A percentile compares a stretch with the other conserved stretches of the same genome.
Conservation (phyloP, 2,329 filamentous ascomycete genomes). For the Cladobotryum protrusum region DNA sequence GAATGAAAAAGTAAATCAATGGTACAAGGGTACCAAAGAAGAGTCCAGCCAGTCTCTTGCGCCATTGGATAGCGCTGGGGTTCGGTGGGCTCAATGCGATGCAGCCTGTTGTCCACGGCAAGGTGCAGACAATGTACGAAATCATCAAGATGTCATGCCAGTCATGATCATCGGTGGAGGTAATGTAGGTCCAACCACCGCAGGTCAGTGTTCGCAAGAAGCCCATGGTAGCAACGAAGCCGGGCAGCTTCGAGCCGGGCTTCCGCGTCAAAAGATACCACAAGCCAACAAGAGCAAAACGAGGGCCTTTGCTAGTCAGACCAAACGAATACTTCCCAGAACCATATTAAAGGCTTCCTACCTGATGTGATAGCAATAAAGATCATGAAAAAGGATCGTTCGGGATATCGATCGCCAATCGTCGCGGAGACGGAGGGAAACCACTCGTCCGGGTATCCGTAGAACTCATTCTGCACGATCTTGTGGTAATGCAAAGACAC, state of each 20-base stretch:
- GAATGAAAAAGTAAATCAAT: slow-evolving; percentile 94
- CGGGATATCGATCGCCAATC: slow-evolving; percentile 94
- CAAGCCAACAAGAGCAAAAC: slow-evolving; percentile 82
- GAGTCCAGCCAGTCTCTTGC: slow-evolving; percentile 72
- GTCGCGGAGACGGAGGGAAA: slow-evolving; percentile 94
- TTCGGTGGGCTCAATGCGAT: slow-evolving; percentile 83
- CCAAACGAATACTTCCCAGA: not conserved
- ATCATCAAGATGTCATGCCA: slow-evolving; percentile 99
- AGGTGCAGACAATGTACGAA: slow-evolving; percentile 85
- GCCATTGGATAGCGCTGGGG: slow-evolving; percentile 73
- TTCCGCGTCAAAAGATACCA: slow-evolving; percentile 86
- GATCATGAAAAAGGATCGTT: slow-evolving; percentile 93
- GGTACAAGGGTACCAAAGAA: slow-evolving; percentile 92
- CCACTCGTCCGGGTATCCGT: slow-evolving; percentile 92
- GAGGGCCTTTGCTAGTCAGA: slow-evolving; percentile 55
- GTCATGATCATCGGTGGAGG: slow-evolving; percentile 94
- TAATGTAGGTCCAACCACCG: slow-evolving; percentile 97
- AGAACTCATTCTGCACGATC: slow-evolving; percentile 96
- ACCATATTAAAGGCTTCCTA: slow-evolving; percentile 29
- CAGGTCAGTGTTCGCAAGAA: slow-evolving; percentile 87
- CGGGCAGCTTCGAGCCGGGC: slow-evolving; percentile 69
- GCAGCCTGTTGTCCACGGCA: slow-evolving; percentile 93
- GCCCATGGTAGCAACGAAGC: slow-evolving; percentile 72
- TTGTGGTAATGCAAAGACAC: slow-evolving; percentile 84
- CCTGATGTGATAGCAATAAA: slow-evolving; percentile 96